Conservation (phyloP, 1,284 basidiomycete genomes). For the Mycena sp. region DNA sequence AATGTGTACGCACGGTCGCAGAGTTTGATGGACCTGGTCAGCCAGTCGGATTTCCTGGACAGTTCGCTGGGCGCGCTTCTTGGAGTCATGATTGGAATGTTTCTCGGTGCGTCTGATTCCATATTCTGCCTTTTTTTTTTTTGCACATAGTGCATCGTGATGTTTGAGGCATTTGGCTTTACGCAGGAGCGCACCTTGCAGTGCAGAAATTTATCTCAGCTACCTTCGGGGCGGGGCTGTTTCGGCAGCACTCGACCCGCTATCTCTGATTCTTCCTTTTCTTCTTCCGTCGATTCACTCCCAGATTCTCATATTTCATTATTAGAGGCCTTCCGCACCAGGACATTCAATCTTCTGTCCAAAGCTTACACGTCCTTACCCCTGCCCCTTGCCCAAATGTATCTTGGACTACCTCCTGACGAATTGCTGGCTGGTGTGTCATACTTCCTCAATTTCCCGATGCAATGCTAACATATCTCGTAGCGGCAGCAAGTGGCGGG, state of each 20-base stretch:
- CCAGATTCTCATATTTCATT: neutral
- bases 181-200: conserved; percentile 59
- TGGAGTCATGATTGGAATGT: conserved; percentile 52
- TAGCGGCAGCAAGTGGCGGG: conserved; percentile 52
- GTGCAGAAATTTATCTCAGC: conserved; percentile 34
- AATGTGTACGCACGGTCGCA: conserved; percentile 61
- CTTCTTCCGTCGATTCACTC: neutral
- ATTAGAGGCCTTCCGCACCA: conserved; percentile 59
- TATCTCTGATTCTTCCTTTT: conserved; percentile 38
- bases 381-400: conserved; percentile 58
- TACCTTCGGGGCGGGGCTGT: conserved; percentile 30
- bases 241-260: conserved; percentile 31
- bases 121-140: neutral
- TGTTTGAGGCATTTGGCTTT: conserved; percentile 95
- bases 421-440: conserved; percentile 57
- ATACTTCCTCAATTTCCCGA: conserved; percentile 1
- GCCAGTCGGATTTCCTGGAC: conserved; percentile 53
- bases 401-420: conserved; percentile 61
- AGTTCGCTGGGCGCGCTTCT: conserved; percentile 55
- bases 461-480: conserved; percentile 1
- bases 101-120: conserved; percentile 55
- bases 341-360: conserved; percentile 63
- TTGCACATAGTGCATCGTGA: conserved; percentile 51
- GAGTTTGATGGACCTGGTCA: conserved; percentile 51
- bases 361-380: conserved; percentile 71